These are phyloP conservation scores for Wickerhamomyces queroliae DNA, from an alignment of 805 yeast genomes.

Conservation along the genomic window DNA sequence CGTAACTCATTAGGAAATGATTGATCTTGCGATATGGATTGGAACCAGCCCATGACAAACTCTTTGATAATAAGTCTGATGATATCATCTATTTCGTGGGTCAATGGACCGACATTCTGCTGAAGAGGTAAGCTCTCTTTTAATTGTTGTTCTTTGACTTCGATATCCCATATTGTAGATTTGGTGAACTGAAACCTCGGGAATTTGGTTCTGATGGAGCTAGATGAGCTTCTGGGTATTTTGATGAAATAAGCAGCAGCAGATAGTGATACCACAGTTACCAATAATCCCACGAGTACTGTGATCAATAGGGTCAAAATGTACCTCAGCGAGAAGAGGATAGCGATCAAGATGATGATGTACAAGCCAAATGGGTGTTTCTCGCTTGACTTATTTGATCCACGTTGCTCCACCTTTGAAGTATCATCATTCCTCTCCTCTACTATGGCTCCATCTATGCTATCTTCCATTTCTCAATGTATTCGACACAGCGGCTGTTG, in stretches of 20 bases:
- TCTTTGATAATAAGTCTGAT: slow-evolving; percentile 41
- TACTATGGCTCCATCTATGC: too few species aligned
- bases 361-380: too few species aligned
- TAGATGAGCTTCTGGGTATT: slow-evolving; percentile 5
- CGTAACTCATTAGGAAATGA: slow-evolving; percentile 37
- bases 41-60: slow-evolving; percentile 55
- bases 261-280: too few species aligned
- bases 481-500: too few species aligned
- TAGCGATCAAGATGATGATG: too few species aligned
- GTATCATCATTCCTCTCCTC: too few species aligned
- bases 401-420: too few species aligned
- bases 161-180: slow-evolving; percentile 25
- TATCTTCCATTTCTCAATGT: too few species aligned
- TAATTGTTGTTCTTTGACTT: slow-evolving; percentile 10
- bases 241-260: slow-evolving; percentile 2
- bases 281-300: too few species aligned
- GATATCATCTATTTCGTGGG: slow-evolving; percentile 39
- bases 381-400: too few species aligned
- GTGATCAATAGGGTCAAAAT: too few species aligned
- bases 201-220: slow-evolving; percentile 6
- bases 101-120: slow-evolving; percentile 12
- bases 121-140: slow-evolving; percentile 7
- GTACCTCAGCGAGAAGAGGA: too few species aligned
- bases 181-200: slow-evolving; percentile 23
- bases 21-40: slow-evolving; percentile 32